phyloP scores from a whole-genome alignment of 2,329 filamentous ascomycete genomes.

The Macrophomina phaseolina region DNA sequence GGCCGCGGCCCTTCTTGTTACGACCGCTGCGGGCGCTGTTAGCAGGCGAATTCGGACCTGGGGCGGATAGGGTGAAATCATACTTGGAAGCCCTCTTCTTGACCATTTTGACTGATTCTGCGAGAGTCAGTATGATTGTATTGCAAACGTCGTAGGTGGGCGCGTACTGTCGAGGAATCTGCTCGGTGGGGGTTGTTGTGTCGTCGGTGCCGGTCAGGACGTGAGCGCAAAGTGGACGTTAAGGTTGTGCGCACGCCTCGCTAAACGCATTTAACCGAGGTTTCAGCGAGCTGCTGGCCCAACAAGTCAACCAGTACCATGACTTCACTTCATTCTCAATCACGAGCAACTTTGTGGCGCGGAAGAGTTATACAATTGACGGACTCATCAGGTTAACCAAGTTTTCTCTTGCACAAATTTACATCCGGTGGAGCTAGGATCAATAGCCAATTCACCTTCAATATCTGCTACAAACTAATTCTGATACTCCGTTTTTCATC shows the following conservation, averaged over 20 bases:
- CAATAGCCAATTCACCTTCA: too few species aligned
- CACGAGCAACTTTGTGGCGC: too few species aligned
- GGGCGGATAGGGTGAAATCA: constrained; percentile 41
- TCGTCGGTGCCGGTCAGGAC: constrained; percentile 11
- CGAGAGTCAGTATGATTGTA: constrained; percentile 32
- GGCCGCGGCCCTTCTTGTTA: constrained; percentile 99
- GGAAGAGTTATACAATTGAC: too few species aligned
- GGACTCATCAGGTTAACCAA: too few species aligned
- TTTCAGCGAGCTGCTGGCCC: too few species aligned
- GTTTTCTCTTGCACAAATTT: too few species aligned
- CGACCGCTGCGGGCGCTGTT: constrained; percentile 72
- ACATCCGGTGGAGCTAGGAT: too few species aligned
- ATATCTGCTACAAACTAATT: too few species aligned
- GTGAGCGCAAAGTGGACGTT: neutral
- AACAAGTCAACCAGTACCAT: too few species aligned
- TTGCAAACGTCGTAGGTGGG: neutral
- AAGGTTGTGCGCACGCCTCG: constrained; percentile 2
- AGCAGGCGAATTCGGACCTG: constrained; percentile 32
- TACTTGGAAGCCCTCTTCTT: constrained; percentile 80
- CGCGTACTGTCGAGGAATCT: constrained; percentile 6
- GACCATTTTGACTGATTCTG: constrained; percentile 69
- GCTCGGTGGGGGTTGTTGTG: constrained; percentile 5
- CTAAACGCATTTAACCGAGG: neutral
- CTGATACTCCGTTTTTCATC: too few species aligned
- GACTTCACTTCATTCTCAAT: too few species aligned